Conservation (phyloP, 768 basidiomycete species). For the Pisolithus marmoratus region DNA sequence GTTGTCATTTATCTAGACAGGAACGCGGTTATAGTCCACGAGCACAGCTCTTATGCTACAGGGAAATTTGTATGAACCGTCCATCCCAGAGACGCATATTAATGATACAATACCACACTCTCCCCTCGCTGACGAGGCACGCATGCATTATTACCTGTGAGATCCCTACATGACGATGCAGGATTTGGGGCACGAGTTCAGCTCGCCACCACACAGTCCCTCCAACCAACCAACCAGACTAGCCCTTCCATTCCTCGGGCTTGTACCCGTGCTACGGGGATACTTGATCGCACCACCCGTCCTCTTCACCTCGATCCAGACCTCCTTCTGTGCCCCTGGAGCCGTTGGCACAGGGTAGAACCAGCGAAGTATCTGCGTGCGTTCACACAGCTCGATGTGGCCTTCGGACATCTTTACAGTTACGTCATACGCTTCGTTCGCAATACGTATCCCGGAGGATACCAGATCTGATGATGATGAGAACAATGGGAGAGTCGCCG, state of each 20-base stretch:
- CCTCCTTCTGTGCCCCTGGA: slow-evolving; percentile 19
- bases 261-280: neutral
- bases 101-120: no score
- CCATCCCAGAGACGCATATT: no score
- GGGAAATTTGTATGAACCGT: no score
- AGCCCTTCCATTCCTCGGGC: neutral
- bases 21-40: no score
- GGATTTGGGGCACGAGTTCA: slow-evolving; percentile 7
- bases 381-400: slow-evolving; percentile 39
- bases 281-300: slow-evolving; percentile 36
- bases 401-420: slow-evolving; percentile 44
- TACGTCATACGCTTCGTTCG: slow-evolving; percentile 31
- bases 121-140: no score
- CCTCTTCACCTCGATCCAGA: slow-evolving; percentile 38
- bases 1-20: no score
- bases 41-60: no score
- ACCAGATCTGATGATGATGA: neutral
- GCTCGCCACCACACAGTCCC: slow-evolving; percentile 5
- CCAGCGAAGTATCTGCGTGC: slow-evolving; percentile 49
- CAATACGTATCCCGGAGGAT: slow-evolving; percentile 5
- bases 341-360: slow-evolving; percentile 34
- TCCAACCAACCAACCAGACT: slow-evolving; percentile 8
- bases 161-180: slow-evolving; percentile 20
- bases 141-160: no score
- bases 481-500: slow-evolving; percentile 6